Percentiles rank a stretch among this genome's conserved stretches.
phyloP scores from a whole-genome alignment of 371 early-diverging fungal genomes.

The Entomophthora muscae region DNA sequence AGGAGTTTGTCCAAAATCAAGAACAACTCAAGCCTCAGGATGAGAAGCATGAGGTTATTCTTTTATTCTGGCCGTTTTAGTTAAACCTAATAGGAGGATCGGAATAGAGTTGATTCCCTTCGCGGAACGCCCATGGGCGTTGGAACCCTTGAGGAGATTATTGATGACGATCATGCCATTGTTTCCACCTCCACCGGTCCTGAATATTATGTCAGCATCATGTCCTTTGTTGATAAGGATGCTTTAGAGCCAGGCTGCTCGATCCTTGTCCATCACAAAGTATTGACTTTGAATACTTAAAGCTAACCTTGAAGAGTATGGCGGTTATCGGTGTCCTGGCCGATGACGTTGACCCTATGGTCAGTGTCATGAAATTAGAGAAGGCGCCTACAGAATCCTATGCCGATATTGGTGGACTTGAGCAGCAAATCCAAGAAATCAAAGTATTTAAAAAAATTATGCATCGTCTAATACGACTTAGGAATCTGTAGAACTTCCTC shows the following conservation, averaged over 20 bases:
- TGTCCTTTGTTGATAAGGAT: slow-evolving; percentile 99
- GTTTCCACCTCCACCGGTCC: slow-evolving; percentile 92
- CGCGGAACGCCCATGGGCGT: slow-evolving; percentile 99
- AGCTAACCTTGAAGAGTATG: slow-evolving; percentile 28
- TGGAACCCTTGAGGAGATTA: slow-evolving; percentile 98
- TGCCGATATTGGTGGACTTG: slow-evolving; percentile 98
- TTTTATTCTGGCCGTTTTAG: background rate
- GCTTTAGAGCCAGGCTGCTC: slow-evolving; percentile 97
- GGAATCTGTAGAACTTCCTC: slow-evolving; percentile 98
- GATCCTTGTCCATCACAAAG: slow-evolving; percentile 95
- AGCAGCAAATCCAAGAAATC: slow-evolving; percentile 98
- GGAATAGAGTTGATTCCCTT: slow-evolving; percentile 91
- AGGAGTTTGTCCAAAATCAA: slow-evolving; percentile 96
- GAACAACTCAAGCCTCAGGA: slow-evolving; percentile 91
- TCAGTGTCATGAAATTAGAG: slow-evolving; percentile 99
- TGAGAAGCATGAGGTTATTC: slow-evolving; percentile 37
- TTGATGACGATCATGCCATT: slow-evolving; percentile 99
- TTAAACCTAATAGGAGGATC: slow-evolving; percentile 43
- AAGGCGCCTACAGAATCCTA: slow-evolving; percentile 99
- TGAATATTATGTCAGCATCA: slow-evolving; percentile 96
- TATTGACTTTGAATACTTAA: slow-evolving; percentile 8
- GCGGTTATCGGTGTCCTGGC: slow-evolving; percentile 92
- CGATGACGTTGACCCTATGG: slow-evolving; percentile 97
- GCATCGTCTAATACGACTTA: no score
- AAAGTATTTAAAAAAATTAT: no score